Evolutionary conservation across 2,329 filamentous ascomycete species (phyloP).

Genomic region (Ophiostoma sp.): DNA sequence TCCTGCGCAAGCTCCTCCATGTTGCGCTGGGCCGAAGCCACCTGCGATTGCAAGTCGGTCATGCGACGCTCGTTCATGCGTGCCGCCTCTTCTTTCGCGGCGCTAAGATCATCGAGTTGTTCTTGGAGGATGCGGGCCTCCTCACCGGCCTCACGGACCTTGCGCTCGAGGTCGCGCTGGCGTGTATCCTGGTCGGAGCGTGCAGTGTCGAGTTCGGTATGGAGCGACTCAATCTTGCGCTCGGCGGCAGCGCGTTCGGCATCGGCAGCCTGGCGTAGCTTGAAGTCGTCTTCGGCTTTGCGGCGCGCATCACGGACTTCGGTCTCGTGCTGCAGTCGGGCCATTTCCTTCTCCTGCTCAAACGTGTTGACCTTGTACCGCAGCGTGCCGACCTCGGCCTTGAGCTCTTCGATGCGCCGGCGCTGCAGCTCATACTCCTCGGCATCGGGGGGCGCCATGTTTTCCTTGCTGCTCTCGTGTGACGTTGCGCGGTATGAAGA

Average conservation of each 20-base stretch:
- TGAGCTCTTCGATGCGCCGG: constrained; percentile 66
- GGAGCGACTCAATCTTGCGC: constrained; percentile 46
- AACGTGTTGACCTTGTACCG: constrained; percentile 82
- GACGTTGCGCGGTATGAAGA: constrained; percentile 43
- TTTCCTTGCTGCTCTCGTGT: constrained; percentile 55
- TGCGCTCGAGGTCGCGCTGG: constrained; percentile 61
- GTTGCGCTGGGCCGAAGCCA: constrained; percentile 42
- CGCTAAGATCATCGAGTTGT: constrained; percentile 67
- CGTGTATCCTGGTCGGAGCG: constrained; percentile 48
- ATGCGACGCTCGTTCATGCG: constrained; percentile 52
- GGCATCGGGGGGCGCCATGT: constrained; percentile 53
- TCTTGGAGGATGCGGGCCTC: constrained; percentile 70
- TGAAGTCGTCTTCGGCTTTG: constrained; percentile 80
- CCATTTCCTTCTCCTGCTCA: constrained; percentile 81
- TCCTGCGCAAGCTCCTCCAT: constrained; percentile 57
- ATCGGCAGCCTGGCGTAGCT: constrained; percentile 57
- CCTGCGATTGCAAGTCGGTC: constrained; percentile 49
- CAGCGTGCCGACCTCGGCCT: constrained; percentile 81
- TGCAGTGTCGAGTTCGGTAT: constrained; percentile 48
- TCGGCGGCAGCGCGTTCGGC: constrained; percentile 46
- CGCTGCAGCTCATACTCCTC: constrained; percentile 55
- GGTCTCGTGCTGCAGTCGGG: constrained; percentile 70
- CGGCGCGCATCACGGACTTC: constrained; percentile 75
- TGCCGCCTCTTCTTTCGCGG: constrained; percentile 63
- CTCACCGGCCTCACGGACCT: constrained; percentile 65